These are phyloP conservation scores for Podospora pseudocomata DNA, from an alignment of 495 filamentous ascomycete species.

Conservation along the genomic window DNA sequence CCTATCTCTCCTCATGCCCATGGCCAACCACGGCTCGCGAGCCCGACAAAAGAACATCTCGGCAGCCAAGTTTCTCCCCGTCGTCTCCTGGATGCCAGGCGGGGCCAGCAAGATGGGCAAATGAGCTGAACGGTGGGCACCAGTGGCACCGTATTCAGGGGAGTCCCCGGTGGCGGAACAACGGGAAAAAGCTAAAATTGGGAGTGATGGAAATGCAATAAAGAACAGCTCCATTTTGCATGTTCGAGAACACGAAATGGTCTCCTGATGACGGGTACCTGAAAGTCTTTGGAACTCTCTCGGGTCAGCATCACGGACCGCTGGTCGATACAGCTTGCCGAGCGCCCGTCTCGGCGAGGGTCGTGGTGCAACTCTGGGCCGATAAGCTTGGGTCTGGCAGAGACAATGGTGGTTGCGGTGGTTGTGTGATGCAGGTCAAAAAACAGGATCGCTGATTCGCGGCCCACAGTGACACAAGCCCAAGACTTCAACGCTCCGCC, in stretches of 20 bases:
- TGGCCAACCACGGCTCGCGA: neutral
- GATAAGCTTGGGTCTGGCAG: neutral
- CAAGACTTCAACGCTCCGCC: neutral
- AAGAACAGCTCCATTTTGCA: conserved; percentile 4
- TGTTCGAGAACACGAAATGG: conserved; percentile 1
- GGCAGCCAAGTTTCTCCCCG: neutral
- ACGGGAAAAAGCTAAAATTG: conserved; percentile 1
- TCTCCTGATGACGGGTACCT: too few species aligned
- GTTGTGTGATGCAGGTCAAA: neutral
- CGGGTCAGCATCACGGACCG: neutral
- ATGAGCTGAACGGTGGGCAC: conserved; percentile 1
- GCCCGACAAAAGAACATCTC: neutral
- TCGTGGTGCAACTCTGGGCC: neutral
- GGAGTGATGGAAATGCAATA: conserved; percentile 4
- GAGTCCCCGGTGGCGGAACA: neutral
- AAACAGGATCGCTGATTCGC: conserved; percentile 8
- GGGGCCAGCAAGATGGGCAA: neutral
- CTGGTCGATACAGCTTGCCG: neutral
- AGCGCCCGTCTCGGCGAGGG: conserved; percentile 1
- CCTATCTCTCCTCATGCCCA: neutral
- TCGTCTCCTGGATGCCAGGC: neutral
- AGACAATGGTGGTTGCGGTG: neutral
- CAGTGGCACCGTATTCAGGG: conserved; percentile 1
- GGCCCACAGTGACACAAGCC: conserved; percentile 9
- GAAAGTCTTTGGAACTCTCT: neutral